phyloP scores from a whole-genome alignment of 768 basidiomycete genomes.

The Nidula microcarpa region DNA sequence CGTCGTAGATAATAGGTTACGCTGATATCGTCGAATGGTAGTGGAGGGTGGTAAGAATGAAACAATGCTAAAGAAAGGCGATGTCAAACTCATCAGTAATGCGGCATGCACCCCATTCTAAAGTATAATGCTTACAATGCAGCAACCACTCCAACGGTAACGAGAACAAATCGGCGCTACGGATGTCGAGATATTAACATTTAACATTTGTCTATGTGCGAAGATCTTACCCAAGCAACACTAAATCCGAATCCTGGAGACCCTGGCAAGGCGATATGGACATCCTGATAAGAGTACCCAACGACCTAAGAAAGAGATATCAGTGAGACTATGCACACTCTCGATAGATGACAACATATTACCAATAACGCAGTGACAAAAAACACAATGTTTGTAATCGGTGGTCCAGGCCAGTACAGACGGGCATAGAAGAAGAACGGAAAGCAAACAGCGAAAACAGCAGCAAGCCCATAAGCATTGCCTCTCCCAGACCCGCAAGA shows the following conservation, averaged over 20 bases:
- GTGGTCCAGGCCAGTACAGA: constrained; percentile 70
- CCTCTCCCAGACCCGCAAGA: not conserved
- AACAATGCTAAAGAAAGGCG: constrained; percentile 49
- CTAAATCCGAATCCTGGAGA: constrained; percentile 57
- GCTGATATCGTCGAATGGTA: constrained; percentile 71
- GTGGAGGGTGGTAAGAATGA: constrained; percentile 70
- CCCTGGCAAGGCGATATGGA: constrained; percentile 38
- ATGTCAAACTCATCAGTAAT: too few relatives aligned
- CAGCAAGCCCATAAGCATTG: constrained; percentile 69
- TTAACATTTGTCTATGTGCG: not conserved
- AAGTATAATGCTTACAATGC: constrained; percentile 59
- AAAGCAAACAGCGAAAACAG: constrained; percentile 62
- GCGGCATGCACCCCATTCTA: too few relatives aligned
- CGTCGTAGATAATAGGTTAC: constrained; percentile 64
- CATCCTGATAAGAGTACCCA: constrained; percentile 72
- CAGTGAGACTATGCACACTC: too few relatives aligned
- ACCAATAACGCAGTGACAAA: constrained; percentile 64
- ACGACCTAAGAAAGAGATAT: constrained; percentile 50
- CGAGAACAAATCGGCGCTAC: constrained; percentile 67
- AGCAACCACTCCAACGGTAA: constrained; percentile 66
- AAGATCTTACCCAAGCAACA: constrained; percentile 68
- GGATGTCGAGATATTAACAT: not conserved
- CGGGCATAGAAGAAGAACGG: constrained; percentile 69
- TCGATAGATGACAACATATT: too few relatives aligned
- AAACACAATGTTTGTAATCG: constrained; percentile 69